Base-by-base conservation (phyloP, 768 basidiomycete genomes). In the Hericium coralloides region DNA sequence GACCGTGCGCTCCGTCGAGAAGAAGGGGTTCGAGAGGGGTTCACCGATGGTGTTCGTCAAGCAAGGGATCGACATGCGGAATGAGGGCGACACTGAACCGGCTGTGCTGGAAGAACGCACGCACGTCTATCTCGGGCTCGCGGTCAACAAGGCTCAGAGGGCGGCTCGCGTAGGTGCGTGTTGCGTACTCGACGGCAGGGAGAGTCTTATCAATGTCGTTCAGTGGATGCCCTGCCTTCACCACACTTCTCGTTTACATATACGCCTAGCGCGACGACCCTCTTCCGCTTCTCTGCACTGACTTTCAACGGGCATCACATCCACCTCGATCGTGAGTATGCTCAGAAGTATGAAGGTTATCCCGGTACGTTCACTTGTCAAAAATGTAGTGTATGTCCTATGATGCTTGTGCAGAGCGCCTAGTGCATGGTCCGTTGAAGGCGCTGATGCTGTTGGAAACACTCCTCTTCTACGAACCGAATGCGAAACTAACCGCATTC, bases 231-330 rank as follows among this genome's bases (percentile, higher is more conserved):
- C 58, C 64, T 84, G 18, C 83, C 83, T 12, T 58, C 64, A 3
- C 68, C 74, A 23, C 79, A 84, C 59, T 84, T 88, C 67, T 77
- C 80, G 4, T 84, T 89, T 67, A 74, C 72, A 31, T 90, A 83
- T 65, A 80, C 71, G 14, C 90, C 90, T 3, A 82, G 79, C 23
- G 69, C 82, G 38, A 82, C 84, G 9, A 89, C 86, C 0, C 73
- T 93, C 20, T 94, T 94, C 73, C 83, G 89, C 22, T 94, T 87
- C 71, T 92, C 89, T 4, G 89, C 91, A 18, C 74, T 94, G 22
- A 92, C 85, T 61, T 91, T 90, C 73, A 93, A 94, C 63, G 87
- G 81, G 12, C 91, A 94, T 62, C 78, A 83, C 62, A 89, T 94
- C 61, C 91, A 94, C 69, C 78, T 92, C 25, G 89, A 92, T 70